Evolutionary conservation across 2,329 filamentous ascomycete species (phyloP), one percentile per base, ranked within the genome.

Genomic region (Exophiala oligosperma): DNA sequence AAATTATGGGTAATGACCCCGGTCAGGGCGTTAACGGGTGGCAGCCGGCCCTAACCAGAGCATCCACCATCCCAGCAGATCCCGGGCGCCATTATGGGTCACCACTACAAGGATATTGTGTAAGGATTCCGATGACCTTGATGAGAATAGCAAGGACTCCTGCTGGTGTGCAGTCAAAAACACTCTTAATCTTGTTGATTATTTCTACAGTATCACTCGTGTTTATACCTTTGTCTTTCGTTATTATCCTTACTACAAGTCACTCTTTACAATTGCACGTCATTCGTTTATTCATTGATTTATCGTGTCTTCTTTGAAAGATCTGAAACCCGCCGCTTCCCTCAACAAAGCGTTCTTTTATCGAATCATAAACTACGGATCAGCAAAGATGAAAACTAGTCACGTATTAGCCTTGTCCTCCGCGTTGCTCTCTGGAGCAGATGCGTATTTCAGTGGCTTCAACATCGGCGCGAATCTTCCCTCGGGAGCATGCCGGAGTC

Each of bases 401-500:
- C 55, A 44, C 70, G 49, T 67, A 67, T 57, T 64, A 66, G 54
- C 54, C 41, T 44, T 53, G 4, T 21, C 56, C n/a, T 57, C 52
- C 12, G 51, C 60, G 4, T 48, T 54, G 14, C 26, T 63, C 28
- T 54, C 62, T 12, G 49, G 60, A 12, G 60, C 47, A 17, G 52
- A 55, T 40, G 73, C 74, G 55, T 67, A 63, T 58, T 66, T 53
- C 49, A 67, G 64, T 53, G 69, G 69, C 49, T 70, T 71, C 64
- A 71, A 70, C 53, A 57, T 71, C 11, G 68, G 59, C 4, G 69
- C 67, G 52, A 63, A 67, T 52, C 61, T 66, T 21, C 58, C 66
- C 6, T 66, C 66, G 23, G 69, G 68, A 47, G 53, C 57, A 24
- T 70, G 69, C 60, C 67, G 69, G 52, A 65, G 57, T 44, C 53